These are phyloP conservation scores for Rhizopus arrhizus DNA, from an alignment of 371 early-diverging fungal genomes.

Conservation along the genomic window DNA sequence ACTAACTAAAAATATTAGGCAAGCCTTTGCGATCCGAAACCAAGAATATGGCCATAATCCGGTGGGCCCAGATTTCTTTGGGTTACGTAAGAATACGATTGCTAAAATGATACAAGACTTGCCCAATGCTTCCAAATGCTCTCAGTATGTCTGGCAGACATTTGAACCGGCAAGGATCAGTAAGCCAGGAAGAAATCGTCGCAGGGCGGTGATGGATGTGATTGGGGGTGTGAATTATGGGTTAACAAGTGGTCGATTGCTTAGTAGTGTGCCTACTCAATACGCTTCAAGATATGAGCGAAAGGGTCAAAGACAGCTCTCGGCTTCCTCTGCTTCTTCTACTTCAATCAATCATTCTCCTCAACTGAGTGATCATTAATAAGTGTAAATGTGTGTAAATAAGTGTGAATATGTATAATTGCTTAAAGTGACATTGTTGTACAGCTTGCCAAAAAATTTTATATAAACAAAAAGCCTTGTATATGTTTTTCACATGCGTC, in stretches of 20 bases:
- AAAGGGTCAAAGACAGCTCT: background rate
- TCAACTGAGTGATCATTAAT: too few relatives aligned
- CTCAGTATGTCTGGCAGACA: slow-evolving; percentile 74
- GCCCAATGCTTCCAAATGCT: slow-evolving; percentile 77
- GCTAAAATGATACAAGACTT: slow-evolving; percentile 90
- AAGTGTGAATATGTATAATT: too few relatives aligned
- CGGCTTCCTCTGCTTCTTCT: background rate
- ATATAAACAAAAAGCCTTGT: too few relatives aligned
- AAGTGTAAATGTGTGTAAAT: too few relatives aligned
- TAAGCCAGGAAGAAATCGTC: slow-evolving; percentile 48
- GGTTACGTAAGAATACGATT: slow-evolving; percentile 86
- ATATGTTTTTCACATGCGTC: too few relatives aligned
- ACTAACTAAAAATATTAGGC: slow-evolving; percentile 22
- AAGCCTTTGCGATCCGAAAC: slow-evolving; percentile 70
- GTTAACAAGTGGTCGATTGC: slow-evolving; percentile 37
- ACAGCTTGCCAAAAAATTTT: too few relatives aligned
- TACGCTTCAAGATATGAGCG: slow-evolving; percentile 12
- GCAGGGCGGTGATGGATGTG: slow-evolving; percentile 41
- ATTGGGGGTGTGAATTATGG: slow-evolving; percentile 49
- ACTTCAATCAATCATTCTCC: background rate
- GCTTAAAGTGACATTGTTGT: too few relatives aligned
- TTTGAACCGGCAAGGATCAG: slow-evolving; percentile 59
- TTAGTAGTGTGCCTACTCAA: slow-evolving; percentile 22
- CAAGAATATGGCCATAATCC: slow-evolving; percentile 81
- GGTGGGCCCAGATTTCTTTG: slow-evolving; percentile 92